Base-by-base conservation (phyloP, 768 basidiomycete genomes). In the Naganishia vishniacii region DNA sequence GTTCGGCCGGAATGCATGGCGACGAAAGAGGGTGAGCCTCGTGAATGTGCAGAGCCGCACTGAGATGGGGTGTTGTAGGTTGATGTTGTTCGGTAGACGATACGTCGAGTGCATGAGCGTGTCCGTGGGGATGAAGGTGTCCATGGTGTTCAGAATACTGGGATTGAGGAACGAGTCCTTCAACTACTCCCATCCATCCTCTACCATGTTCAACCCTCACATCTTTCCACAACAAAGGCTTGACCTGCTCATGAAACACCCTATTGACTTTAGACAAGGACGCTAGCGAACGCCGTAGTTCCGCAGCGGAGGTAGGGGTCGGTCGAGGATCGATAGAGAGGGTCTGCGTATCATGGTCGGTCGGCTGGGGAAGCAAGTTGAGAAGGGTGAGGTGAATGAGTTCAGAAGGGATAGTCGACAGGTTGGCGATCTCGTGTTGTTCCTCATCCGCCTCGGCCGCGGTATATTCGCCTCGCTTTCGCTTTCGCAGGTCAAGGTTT, bases 121-220 rank as follows among this genome's bases (percentile, higher is more conserved):
- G 34, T 56, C 53, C 53, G 34, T 23, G 53, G 11, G 53, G 53
- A 25, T 56, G 53, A 37, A 56, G 34, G 37, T 56, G 53, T 37
- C 53, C 53, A 40, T 56, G 53, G 37, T 56, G 53, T 56, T 56
- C 53, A 5, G 53, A 56, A 34, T 56, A 56, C 53, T 56, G 53
- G 32, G 53, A 56, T 56, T 56, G 53, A 12, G 53, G 53, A 34
- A 56, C 73, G 49, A 77, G 60, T 0, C 73, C 75, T 51, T 75
- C 68, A 51, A 77, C 75, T 37, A 77, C 71, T 12, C 73, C 71
- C 65, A 77, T 66, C 75, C 75, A 77, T 20, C 74, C 74, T 61
- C 75, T 41, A 1, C 75, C 75, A 23, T 68, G 62, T 34, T 64
- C 59, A 29, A 77, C 73, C 37, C 72, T 70, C 28, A 77, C 74